phyloP scores from a whole-genome alignment of 2,329 filamentous ascomycete species.

The Byssothecium circinans region DNA sequence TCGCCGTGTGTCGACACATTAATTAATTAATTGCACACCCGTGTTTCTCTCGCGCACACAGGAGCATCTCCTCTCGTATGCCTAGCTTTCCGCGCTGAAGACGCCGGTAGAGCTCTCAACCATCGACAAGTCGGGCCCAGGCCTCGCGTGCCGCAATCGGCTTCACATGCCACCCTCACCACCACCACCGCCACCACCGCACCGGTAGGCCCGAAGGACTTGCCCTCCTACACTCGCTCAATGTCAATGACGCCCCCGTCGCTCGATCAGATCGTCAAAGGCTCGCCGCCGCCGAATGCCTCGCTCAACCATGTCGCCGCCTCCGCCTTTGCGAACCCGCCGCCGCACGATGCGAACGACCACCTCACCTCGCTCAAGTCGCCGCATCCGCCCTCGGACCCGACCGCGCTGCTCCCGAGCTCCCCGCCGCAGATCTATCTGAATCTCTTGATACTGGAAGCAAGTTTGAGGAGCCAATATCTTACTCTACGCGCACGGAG shows the following conservation, averaged over 20 bases:
- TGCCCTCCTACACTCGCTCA: constrained; percentile 7
- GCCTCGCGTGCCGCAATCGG: background rate
- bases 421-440: constrained; percentile 96
- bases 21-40: too few relatives aligned
- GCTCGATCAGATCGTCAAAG: constrained; percentile 91
- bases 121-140: too few relatives aligned
- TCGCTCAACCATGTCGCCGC: constrained; percentile 46
- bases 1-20: too few relatives aligned
- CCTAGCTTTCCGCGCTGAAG: too few relatives aligned
- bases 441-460: constrained; percentile 95
- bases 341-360: constrained; percentile 41
- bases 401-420: constrained; percentile 79
- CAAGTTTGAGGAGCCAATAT: constrained; percentile 89
- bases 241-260: constrained; percentile 26
- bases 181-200: background rate
- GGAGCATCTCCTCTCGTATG: too few relatives aligned
- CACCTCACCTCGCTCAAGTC: constrained; percentile 43
- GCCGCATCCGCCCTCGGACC: constrained; percentile 58
- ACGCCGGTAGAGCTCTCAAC: too few relatives aligned
- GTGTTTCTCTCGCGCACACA: too few relatives aligned
- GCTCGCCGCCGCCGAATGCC: constrained; percentile 69
- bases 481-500: constrained; percentile 84
- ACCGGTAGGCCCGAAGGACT: background rate
- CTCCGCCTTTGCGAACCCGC: constrained; percentile 29
- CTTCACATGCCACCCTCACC: constrained; percentile 16